Percentiles rank a stretch among this genome's conserved stretches.
phyloP scores from a whole-genome alignment of 23 red algal species.

The Gracilaria domingensis region DNA sequence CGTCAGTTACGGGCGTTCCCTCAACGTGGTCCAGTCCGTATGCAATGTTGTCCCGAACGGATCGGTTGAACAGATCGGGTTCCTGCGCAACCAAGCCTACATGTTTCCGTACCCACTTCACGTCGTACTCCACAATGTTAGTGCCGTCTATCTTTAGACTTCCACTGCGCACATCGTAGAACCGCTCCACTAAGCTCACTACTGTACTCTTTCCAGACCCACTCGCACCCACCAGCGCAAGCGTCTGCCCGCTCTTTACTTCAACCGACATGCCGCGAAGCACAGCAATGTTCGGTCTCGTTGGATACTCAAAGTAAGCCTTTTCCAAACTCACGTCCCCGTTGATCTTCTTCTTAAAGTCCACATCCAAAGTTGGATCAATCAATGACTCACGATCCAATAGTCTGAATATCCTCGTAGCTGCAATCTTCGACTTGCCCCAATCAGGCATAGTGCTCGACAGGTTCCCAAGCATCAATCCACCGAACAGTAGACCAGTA shows the following conservation, averaged over 20 bases:
- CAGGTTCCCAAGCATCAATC: slow-evolving; percentile 90
- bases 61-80: slow-evolving; percentile 85
- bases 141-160: slow-evolving; percentile 74
- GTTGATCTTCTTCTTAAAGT: slow-evolving; percentile 34
- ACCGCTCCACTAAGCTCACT: slow-evolving; percentile 86
- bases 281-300: slow-evolving; percentile 79
- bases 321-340: slow-evolving; percentile 70
- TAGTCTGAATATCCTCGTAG: slow-evolving; percentile 87
- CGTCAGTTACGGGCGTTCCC: slow-evolving; percentile 70
- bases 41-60: slow-evolving; percentile 89
- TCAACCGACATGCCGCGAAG: slow-evolving; percentile 79
- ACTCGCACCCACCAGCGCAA: slow-evolving; percentile 93
- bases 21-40: slow-evolving; percentile 82
- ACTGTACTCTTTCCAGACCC: slow-evolving; percentile 93
- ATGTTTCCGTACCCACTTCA: slow-evolving; percentile 68
- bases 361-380: slow-evolving; percentile 62
- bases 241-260: slow-evolving; percentile 85
- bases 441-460: slow-evolving; percentile 79
- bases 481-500: slow-evolving; percentile 83
- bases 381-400: slow-evolving; percentile 83
- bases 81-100: slow-evolving; percentile 93
- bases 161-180: slow-evolving; percentile 86
- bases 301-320: slow-evolving; percentile 91
- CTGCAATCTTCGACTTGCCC: slow-evolving; percentile 81
- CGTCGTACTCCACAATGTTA: slow-evolving; percentile 61